phyloP scores from a whole-genome alignment of 352 stramenopile genomes.

The Pythium rhizo-oryzae region DNA sequence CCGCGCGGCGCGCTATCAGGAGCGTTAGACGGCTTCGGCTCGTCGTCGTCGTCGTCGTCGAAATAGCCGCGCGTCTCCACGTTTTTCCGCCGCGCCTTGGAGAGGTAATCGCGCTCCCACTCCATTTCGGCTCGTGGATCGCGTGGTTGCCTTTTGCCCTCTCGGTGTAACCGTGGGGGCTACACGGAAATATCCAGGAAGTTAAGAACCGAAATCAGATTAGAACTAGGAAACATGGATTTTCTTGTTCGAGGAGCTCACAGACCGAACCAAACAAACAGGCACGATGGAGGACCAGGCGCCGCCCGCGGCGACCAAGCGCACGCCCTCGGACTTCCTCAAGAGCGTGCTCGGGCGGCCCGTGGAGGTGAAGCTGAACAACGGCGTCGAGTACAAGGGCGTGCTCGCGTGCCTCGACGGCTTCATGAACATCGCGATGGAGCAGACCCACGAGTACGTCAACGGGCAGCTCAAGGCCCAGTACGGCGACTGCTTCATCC shows the following conservation, averaged over 20 bases:
- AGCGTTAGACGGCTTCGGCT: constrained; percentile 1
- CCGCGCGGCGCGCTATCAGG: not conserved
- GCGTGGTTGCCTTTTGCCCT: not conserved
- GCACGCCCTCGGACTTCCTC: constrained; percentile 91
- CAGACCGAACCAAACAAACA: not conserved
- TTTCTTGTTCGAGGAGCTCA: constrained; percentile 8
- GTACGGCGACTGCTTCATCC: constrained; percentile 99
- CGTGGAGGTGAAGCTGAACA: constrained; percentile 99
- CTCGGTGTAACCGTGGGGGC: not conserved
- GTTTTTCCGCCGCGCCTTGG: constrained; percentile 54
- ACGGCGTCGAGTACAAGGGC: constrained; percentile 98
- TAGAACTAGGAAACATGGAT: constrained; percentile 9
- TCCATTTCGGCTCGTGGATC: not conserved
- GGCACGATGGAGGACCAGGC: constrained; percentile 38
- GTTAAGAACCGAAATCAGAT: constrained; percentile 4
- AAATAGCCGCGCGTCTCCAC: constrained; percentile 58
- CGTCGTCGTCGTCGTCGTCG: constrained; percentile 61
- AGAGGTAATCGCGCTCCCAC: constrained; percentile 53
- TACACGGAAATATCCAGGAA: not conserved
- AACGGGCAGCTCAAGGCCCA: constrained; percentile 99
- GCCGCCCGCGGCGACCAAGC: constrained; percentile 54
- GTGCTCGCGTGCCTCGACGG: constrained; percentile 99
- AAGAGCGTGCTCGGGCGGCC: constrained; percentile 94
- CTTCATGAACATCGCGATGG: constrained; percentile 99
- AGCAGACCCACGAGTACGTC: constrained; percentile 99